Percentiles rank a stretch among this genome's conserved stretches.
Evolutionary conservation across 2,329 filamentous ascomycete species (phyloP).

Genomic region (Blastomyces parvus): DNA sequence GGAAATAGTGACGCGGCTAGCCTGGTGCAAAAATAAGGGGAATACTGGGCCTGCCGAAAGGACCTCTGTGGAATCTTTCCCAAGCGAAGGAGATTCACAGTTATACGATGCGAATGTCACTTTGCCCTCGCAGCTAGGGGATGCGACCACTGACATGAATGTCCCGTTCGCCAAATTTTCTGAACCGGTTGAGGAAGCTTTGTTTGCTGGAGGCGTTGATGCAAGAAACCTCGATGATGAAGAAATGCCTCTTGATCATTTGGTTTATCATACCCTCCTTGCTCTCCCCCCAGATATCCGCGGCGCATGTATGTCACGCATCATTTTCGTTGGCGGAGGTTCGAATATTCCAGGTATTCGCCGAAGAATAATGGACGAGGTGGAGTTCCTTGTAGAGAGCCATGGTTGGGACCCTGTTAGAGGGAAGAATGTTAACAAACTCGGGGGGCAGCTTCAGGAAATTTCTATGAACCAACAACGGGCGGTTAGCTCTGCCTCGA

Average conservation of each 20-base stretch:
- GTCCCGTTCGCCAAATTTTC: conserved; percentile 63
- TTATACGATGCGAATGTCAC: conserved; percentile 35
- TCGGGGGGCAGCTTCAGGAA: conserved; percentile 33
- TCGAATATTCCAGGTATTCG: conserved; percentile 72
- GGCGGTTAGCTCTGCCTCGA: conserved; percentile 17
- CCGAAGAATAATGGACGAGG: conserved; percentile 63
- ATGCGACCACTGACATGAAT: conserved; percentile 39
- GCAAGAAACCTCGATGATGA: conserved; percentile 67
- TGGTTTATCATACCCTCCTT: conserved; percentile 68
- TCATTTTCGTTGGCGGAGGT: conserved; percentile 76
- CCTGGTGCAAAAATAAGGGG: conserved; percentile 56
- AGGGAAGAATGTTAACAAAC: conserved; percentile 54
- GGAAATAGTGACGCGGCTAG: conserved; percentile 62
- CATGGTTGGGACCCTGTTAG: conserved; percentile 69
- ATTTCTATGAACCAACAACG: conserved; percentile 24
- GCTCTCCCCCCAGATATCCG: conserved; percentile 72
- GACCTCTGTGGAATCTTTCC: background rate
- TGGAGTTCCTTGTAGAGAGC: conserved; percentile 55
- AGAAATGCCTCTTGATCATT: conserved; percentile 64
- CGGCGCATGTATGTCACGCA: conserved; percentile 75
- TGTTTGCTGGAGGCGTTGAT: conserved; percentile 53
- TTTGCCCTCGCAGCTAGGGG: conserved; percentile 37
- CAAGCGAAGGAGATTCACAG: conserved; percentile 9
- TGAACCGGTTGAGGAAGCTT: conserved; percentile 62
- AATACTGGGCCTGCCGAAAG: background rate